These are phyloP conservation scores for Penicillium maclennaniae DNA, from an alignment of 495 filamentous ascomycete species.

Conservation along the genomic window DNA sequence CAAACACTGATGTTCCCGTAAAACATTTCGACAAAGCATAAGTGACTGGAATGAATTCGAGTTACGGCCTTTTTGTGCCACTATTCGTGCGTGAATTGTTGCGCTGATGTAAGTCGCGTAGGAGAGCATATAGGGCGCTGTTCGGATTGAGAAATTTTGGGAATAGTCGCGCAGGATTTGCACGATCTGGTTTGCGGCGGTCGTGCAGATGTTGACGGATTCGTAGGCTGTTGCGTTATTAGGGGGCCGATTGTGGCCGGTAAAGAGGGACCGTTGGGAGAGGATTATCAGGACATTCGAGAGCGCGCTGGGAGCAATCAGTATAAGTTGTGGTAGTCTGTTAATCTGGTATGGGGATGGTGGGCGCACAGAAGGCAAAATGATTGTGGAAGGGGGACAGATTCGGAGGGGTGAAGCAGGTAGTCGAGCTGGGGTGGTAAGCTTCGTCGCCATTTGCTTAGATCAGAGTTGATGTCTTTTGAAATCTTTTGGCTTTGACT, in stretches of 20 bases:
- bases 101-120: slow-evolving; percentile 35
- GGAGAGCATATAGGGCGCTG: slow-evolving; percentile 31
- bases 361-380: slow-evolving; percentile 24
- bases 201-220: slow-evolving; percentile 26
- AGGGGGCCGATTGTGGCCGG: slow-evolving; percentile 9
- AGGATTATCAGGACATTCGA: slow-evolving; percentile 30
- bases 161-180: slow-evolving; percentile 29
- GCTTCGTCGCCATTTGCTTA: slow-evolving; percentile 22
- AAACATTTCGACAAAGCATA: slow-evolving; percentile 16
- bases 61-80: slow-evolving; percentile 22
- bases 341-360: not conserved
- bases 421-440: slow-evolving; percentile 26
- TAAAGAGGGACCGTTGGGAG: slow-evolving; percentile 26
- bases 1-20: slow-evolving; percentile 16
- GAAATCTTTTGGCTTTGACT: slow-evolving; percentile 15
- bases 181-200: slow-evolving; percentile 30
- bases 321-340: not conserved
- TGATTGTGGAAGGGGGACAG: slow-evolving; percentile 17
- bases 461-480: slow-evolving; percentile 19
- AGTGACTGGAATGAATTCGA: slow-evolving; percentile 23
- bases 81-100: slow-evolving; percentile 31
- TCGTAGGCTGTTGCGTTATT: slow-evolving; percentile 22
- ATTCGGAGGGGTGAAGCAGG: slow-evolving; percentile 12
- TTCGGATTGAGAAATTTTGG: slow-evolving; percentile 22
- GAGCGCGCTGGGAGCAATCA: slow-evolving; percentile 21